Evolutionary conservation across 2,329 filamentous ascomycete genomes (phyloP).

Genomic region (Stylonectria norvegica): DNA sequence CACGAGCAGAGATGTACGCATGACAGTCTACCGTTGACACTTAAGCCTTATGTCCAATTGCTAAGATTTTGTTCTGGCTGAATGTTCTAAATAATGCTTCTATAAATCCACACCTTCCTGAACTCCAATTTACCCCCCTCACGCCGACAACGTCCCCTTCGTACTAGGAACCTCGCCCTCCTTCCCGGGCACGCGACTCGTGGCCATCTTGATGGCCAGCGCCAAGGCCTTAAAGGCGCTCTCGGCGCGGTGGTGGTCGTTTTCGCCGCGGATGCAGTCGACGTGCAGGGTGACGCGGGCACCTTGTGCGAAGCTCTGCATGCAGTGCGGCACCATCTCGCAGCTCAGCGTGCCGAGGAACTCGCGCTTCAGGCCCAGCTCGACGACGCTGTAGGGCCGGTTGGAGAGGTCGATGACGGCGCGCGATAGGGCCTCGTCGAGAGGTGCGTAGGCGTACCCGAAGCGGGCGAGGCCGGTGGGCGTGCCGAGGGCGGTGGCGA

Average conservation of each 20-base stretch:
- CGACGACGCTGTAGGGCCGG: slow-evolving; percentile 78
- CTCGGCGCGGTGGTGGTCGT: slow-evolving; percentile 95
- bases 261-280: slow-evolving; percentile 83
- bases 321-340: slow-evolving; percentile 96
- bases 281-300: slow-evolving; percentile 93
- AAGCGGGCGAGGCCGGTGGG: slow-evolving; percentile 84
- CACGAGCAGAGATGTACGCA: too few species aligned
- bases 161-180: slow-evolving; percentile 95
- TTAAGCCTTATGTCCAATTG: too few species aligned
- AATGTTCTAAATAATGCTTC: slow-evolving; percentile 12
- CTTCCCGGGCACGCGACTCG: slow-evolving; percentile 68
- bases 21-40: too few species aligned
- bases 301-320: slow-evolving; percentile 90
- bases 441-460: slow-evolving; percentile 85
- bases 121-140: slow-evolving; percentile 30
- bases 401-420: slow-evolving; percentile 95
- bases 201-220: slow-evolving; percentile 77
- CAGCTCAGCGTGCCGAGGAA: slow-evolving; percentile 89
- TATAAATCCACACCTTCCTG: slow-evolving; percentile 11
- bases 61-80: too few species aligned
- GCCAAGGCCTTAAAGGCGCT: slow-evolving; percentile 96
- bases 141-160: slow-evolving; percentile 79
- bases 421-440: slow-evolving; percentile 91
- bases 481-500: slow-evolving; percentile 73
- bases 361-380: slow-evolving; percentile 82